Base-by-base conservation (phyloP, 2,329 filamentous ascomycete species). In the Trichoderma endophyticum region DNA sequence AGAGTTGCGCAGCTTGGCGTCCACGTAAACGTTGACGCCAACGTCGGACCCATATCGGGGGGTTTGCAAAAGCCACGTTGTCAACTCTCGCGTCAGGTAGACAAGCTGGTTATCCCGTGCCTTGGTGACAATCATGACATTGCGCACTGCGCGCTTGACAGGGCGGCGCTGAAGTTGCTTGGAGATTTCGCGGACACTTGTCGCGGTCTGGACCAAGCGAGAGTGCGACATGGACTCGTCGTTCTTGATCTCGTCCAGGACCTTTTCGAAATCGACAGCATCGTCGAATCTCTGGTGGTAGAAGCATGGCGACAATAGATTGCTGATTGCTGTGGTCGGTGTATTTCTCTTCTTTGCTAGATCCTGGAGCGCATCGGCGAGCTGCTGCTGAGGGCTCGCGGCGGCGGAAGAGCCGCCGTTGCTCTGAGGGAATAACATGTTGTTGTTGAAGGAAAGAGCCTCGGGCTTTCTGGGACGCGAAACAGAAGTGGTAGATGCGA, bases 111-210 rank as follows among this genome's bases (percentile, higher is more conserved):
- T 98, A 83, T 99, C 96, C 74, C 96, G 90, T 26, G 96, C 96
- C 83, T 98, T 99, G 73, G 96, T 99, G 75, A 99, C 93, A 78
- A 99, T 97, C 96, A 99, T 98, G 78, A 99, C 89, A 80, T 94
- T 98, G 78, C 90, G 90, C 61, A 99, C 95, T 12, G 95, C 95
- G 75, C 95, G 91, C 83, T 93, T 96, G 82, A 98, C 94, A 26
- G 96, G 95, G 54, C 94, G 90, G 71, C 95, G 90, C 83, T 97
- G 95, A 72, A 99, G 87, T 83, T 98, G 96, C 82, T 97, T 95
- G 18, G 94, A 97, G 14, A 99, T 95, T 82, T 99, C 96, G 68
- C 96, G 91, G 24, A 99, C 96, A 61, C 94, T 93, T 0, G 94
- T 97, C 65, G 96, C 96, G 0, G 96, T 99, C 84, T 98, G 95